Conservation (phyloP, 257 asterid species). For the Salvia rosmarinus region DNA sequence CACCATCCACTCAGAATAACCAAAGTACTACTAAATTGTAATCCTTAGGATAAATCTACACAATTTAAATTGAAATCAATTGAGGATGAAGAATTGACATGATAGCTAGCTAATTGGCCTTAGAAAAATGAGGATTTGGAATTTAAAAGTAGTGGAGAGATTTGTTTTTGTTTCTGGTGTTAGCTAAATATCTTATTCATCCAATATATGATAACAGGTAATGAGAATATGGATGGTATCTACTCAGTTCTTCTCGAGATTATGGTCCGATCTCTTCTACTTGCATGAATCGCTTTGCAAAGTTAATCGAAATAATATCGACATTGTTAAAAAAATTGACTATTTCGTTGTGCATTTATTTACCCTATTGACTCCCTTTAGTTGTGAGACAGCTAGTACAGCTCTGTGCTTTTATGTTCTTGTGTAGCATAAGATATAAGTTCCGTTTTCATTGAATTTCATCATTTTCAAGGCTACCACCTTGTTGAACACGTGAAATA, state of each 20-base stretch:
- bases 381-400: background rate
- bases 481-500: background rate
- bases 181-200: slow-evolving; percentile 18
- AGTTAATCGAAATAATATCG: slow-evolving; percentile 58
- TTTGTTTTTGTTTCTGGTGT: slow-evolving; percentile 21
- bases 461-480: background rate
- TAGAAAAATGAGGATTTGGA: slow-evolving; percentile 10
- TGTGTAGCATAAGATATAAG: background rate
- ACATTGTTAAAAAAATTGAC: slow-evolving; percentile 10
- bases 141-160: background rate
- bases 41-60: background rate
- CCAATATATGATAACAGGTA: slow-evolving; percentile 60
- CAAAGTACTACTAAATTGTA: background rate
- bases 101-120: slow-evolving; percentile 18
- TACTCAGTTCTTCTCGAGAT: slow-evolving; percentile 94
- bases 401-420: background rate
- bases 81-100: background rate
- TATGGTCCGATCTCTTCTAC: slow-evolving; percentile 76
- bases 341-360: slow-evolving; percentile 9
- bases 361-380: slow-evolving; percentile 8
- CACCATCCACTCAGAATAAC: background rate
- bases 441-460: slow-evolving; percentile 7
- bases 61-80: background rate
- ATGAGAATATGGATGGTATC: slow-evolving; percentile 93
- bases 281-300: slow-evolving; percentile 97